Conservation (phyloP, 371 early-diverging fungal species). For the Dichotomocladium elegans region DNA sequence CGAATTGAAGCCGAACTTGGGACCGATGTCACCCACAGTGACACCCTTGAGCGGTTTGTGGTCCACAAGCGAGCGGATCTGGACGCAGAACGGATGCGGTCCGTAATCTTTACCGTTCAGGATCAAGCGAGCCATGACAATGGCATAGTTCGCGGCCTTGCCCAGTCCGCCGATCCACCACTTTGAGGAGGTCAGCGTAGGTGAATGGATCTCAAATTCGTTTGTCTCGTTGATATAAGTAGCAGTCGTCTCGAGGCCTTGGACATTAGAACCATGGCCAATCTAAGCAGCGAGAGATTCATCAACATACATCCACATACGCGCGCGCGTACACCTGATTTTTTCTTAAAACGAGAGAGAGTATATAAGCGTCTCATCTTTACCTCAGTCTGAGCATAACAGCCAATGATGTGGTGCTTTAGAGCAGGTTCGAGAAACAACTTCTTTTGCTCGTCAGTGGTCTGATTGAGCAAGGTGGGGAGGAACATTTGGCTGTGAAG, state of each 20-base stretch:
- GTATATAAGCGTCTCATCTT: not conserved
- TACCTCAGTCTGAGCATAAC: slow-evolving; percentile 82
- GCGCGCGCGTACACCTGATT: not conserved
- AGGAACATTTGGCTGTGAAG: slow-evolving; percentile 72
- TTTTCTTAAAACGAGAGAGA: not conserved
- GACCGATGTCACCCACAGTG: slow-evolving; percentile 87
- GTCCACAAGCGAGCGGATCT: slow-evolving; percentile 73
- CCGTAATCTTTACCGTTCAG: slow-evolving; percentile 79
- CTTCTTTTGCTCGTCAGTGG: slow-evolving; percentile 75
- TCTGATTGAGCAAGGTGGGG: slow-evolving; percentile 72
- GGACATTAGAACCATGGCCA: slow-evolving; percentile 81
- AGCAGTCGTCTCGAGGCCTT: slow-evolving; percentile 87
- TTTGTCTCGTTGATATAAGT: slow-evolving; percentile 77
- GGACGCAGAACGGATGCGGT: slow-evolving; percentile 85
- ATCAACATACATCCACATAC: not conserved
- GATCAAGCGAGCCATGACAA: slow-evolving; percentile 85
- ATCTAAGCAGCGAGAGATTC: slow-evolving; percentile 17
- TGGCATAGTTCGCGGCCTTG: slow-evolving; percentile 71
- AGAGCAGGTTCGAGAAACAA: slow-evolving; percentile 71
- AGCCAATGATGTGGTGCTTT: slow-evolving; percentile 76
- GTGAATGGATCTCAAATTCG: slow-evolving; percentile 84
- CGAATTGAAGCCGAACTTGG: slow-evolving; percentile 80
- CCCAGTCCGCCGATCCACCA: slow-evolving; percentile 91
- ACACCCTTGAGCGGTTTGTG: slow-evolving; percentile 81
- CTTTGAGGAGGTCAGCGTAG: slow-evolving; percentile 75